Percentiles rank a stretch among this genome's conserved stretches.
These are phyloP conservation scores for Polytolypa hystricis DNA, from an alignment of 2,329 filamentous ascomycete species.

Conservation along the genomic window DNA sequence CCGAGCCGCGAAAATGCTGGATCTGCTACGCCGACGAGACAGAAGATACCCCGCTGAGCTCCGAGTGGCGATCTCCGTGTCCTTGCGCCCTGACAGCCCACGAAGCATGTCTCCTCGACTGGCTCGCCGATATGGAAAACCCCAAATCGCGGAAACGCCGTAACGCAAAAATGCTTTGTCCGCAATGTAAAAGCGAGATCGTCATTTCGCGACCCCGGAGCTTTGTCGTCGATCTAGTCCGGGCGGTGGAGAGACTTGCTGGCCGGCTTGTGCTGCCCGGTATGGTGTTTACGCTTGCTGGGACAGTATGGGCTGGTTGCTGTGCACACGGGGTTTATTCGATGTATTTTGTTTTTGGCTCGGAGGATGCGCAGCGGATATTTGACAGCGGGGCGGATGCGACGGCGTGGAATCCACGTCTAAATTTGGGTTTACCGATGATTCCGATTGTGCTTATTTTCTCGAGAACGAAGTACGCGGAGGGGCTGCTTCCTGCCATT, in stretches of 20 bases:
- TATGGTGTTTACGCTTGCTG: slow-evolving; percentile 41
- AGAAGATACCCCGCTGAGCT: slow-evolving; percentile 48
- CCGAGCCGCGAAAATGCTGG: slow-evolving; percentile 49
- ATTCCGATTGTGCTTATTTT: slow-evolving; percentile 58
- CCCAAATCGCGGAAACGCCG: slow-evolving; percentile 41
- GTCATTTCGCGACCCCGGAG: slow-evolving; percentile 64
- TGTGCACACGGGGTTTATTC: slow-evolving; percentile 51
- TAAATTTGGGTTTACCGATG: slow-evolving; percentile 52
- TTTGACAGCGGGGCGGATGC: slow-evolving; percentile 32
- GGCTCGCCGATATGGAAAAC: slow-evolving; percentile 81
- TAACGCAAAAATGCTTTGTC: slow-evolving; percentile 60
- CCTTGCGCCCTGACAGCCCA: slow-evolving; percentile 85
- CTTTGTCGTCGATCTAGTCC: slow-evolving; percentile 55
- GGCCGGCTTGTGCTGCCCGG: slow-evolving; percentile 54
- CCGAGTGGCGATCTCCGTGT: slow-evolving; percentile 77
- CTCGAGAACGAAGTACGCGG: slow-evolving; percentile 53
- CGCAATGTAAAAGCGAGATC: slow-evolving; percentile 80
- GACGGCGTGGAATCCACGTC: slow-evolving; percentile 34
- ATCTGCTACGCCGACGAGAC: slow-evolving; percentile 58
- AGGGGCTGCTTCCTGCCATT: slow-evolving; percentile 51
- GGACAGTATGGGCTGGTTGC: slow-evolving; percentile 41
- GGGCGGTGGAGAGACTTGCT: slow-evolving; percentile 46
- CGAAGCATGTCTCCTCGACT: slow-evolving; percentile 78
- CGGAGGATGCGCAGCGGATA: slow-evolving; percentile 47
- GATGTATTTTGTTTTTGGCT: slow-evolving; percentile 55